Percentiles rank a stretch among this genome's conserved stretches.
Evolutionary conservation across 352 stramenopile species (phyloP).

Genomic region (Phytophthora uliginosa): DNA sequence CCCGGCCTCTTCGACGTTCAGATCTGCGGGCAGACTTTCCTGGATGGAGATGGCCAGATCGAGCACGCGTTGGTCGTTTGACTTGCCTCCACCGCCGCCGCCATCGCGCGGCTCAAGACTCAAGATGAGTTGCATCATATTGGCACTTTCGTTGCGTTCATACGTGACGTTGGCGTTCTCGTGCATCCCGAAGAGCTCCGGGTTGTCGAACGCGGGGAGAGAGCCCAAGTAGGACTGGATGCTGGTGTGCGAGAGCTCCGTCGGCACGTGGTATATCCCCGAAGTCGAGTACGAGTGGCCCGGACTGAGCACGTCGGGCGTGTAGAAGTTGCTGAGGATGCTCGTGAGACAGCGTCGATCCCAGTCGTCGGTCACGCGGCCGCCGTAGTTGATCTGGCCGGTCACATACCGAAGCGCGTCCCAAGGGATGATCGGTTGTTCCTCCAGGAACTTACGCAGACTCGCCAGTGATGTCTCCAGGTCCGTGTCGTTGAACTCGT

Average conservation of each 20-base stretch:
- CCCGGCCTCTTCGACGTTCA: slow-evolving; percentile 90
- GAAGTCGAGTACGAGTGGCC: slow-evolving; percentile 92
- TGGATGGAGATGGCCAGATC: slow-evolving; percentile 79
- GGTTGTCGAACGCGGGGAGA: slow-evolving; percentile 91
- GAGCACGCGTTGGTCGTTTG: slow-evolving; percentile 90
- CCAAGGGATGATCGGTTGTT: slow-evolving; percentile 94
- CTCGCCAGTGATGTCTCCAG: slow-evolving; percentile 94
- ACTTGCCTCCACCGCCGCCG: slow-evolving; percentile 69
- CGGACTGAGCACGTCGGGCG: slow-evolving; percentile 71
- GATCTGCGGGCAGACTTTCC: slow-evolving; percentile 58
- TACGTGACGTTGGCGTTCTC: slow-evolving; percentile 97
- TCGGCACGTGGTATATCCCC: slow-evolving; percentile 90
- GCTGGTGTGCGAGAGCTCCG: slow-evolving; percentile 47
- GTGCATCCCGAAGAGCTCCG: slow-evolving; percentile 97
- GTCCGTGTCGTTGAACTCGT: slow-evolving; percentile 97
- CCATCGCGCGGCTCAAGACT: slow-evolving; percentile 91
- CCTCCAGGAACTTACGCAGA: slow-evolving; percentile 92
- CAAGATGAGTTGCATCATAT: slow-evolving; percentile 92
- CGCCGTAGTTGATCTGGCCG: slow-evolving; percentile 97
- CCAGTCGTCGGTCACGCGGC: slow-evolving; percentile 97
- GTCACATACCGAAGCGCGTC: slow-evolving; percentile 95
- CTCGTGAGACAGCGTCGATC: slow-evolving; percentile 94
- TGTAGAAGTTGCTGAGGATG: slow-evolving; percentile 95
- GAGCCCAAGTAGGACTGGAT: slow-evolving; percentile 87
- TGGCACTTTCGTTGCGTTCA: slow-evolving; percentile 91